A percentile compares a stretch with the other conserved stretches of the same genome.
Evolutionary conservation across 108 stramenopile genomes (phyloP).

Genomic region (Poteriospumella lacustris): DNA sequence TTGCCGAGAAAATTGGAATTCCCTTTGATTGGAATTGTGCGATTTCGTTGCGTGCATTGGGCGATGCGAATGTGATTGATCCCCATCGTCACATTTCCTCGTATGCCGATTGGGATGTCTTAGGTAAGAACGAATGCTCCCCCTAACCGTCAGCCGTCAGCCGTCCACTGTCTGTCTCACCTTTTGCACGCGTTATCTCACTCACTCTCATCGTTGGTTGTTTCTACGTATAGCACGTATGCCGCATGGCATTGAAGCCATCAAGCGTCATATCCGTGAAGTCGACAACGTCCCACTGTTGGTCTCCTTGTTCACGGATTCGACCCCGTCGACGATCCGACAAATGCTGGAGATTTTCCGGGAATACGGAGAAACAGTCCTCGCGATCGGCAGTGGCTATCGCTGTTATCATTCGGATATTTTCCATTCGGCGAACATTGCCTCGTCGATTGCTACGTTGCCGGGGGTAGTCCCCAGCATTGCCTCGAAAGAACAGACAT

Average conservation of each 20-base stretch:
- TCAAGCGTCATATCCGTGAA: conserved; percentile 68
- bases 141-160: too few relatives aligned
- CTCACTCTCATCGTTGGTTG: not conserved
- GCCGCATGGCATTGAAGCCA: conserved; percentile 75
- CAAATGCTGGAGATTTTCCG: conserved; percentile 65
- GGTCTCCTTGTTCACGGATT: conserved; percentile 90
- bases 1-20: conserved; percentile 88
- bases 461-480: not conserved
- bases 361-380: conserved; percentile 30
- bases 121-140: too few relatives aligned
- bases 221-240: conserved; percentile 58
- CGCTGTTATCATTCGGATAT: not conserved
- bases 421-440: not conserved
- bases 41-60: conserved; percentile 76
- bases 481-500: not conserved
- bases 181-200: not conserved
- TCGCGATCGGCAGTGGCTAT: conserved; percentile 21
- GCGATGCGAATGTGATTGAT: conserved; percentile 67
- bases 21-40: conserved; percentile 93
- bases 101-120: conserved; percentile 96
- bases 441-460: not conserved
- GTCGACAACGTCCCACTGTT: conserved; percentile 94
- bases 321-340: conserved; percentile 73
- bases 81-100: conserved; percentile 75
- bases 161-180: too few relatives aligned